Evolutionary conservation across 116 monocot species (phyloP).

Genomic region (Phalaenopsis hybrid): DNA sequence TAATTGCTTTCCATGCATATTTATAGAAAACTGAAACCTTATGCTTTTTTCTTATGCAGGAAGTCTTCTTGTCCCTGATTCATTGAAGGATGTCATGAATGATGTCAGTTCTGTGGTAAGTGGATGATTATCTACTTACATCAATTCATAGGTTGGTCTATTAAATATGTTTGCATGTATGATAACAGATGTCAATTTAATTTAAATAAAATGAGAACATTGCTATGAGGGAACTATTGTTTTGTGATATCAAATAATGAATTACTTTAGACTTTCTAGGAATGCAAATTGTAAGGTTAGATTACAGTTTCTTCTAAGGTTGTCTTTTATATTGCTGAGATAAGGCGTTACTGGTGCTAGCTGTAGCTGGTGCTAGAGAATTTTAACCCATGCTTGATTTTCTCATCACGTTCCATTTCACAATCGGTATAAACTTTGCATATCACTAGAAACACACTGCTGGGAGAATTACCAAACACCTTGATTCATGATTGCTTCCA

Average conservation of each 20-base stretch:
- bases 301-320: background rate
- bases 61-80: slow-evolving; percentile 82
- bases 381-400: background rate
- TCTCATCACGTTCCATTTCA: background rate
- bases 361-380: background rate
- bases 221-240: background rate
- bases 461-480: background rate
- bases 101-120: slow-evolving; percentile 82
- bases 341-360: background rate
- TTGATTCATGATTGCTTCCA: background rate
- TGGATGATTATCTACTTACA: background rate
- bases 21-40: background rate
- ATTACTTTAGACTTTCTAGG: background rate
- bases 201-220: background rate
- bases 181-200: background rate
- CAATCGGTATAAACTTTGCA: background rate
- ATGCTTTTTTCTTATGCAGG: slow-evolving; percentile 38
- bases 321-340: background rate
- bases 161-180: background rate
- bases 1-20: slow-evolving; percentile 4
- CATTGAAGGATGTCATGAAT: slow-evolving; percentile 73
- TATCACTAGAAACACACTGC: background rate
- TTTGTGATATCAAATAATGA: background rate
- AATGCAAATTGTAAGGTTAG: background rate
- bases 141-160: slow-evolving; percentile 1